Evolutionary conservation across 768 basidiomycete species (phyloP), one percentile per base, ranked within the genome.

Genomic region (Hypsizygus marmoreus): DNA sequence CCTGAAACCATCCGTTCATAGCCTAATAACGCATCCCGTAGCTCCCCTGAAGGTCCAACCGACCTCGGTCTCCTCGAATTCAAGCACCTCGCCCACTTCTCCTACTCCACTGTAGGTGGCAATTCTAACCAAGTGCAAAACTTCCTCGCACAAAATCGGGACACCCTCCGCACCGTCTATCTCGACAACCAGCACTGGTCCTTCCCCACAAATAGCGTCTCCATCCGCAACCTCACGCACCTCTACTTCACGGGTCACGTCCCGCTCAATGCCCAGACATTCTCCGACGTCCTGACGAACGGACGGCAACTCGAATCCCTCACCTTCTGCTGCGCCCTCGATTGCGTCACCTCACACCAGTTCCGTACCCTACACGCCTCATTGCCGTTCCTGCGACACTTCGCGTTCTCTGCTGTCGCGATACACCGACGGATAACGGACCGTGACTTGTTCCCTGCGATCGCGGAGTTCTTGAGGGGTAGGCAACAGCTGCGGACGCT

Each of bases 241-340:
- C 74, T 88, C 48, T 70, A 80, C 51, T 86, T 86, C 60, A 70
- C 75, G 2, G 82, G 84, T 6, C 70, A 74, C 50, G 73, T 84
- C 58, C 74, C 79, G 0, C 51, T 66, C 1, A 74, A 74, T 37
- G 69, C 72, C 1, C 72, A 77, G 20, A 72, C 75, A 1, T 75
- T 88, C 50, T 69, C 76, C 6, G 81, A 84, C 43, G 76, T 89
- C 37, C 71, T 89, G 13, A 60, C 65, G 1, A 70, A 81, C 50
- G 85, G 84, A 2, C 71, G 77, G 14, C 85, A 87, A 55, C 69
- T 88, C 14, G 84, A 88, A 59, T 75, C 71, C 0, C 69, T 88
- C 23, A 72, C 73, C 44, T 66, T 89, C 9, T 68, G 75, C 7
- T 79, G 79, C 51, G 64, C 72, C 17, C 67, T 86, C 6, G 80